Percentiles rank a stretch among this genome's conserved stretches.
These are phyloP conservation scores for Didymella pomorum DNA, from an alignment of 2,329 filamentous ascomycete genomes.

Conservation along the genomic window DNA sequence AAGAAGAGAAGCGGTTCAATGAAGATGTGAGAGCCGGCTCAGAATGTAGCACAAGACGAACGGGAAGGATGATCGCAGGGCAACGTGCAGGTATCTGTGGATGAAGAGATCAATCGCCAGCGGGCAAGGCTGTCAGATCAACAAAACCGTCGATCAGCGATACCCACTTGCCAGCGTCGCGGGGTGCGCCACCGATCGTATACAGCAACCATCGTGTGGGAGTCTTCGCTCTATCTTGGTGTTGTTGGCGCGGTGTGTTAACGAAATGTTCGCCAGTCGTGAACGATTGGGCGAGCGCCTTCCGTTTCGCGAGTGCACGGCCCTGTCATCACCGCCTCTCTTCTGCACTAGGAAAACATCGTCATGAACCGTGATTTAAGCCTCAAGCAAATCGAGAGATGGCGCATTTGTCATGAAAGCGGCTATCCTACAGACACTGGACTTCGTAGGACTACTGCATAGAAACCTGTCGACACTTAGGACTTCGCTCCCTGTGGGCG, in stretches of 20 bases:
- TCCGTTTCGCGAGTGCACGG: background rate
- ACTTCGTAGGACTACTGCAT: too few species aligned
- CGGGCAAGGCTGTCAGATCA: constrained; percentile 6
- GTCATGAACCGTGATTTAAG: background rate
- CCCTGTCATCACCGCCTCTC: background rate
- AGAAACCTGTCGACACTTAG: too few species aligned
- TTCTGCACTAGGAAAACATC: background rate
- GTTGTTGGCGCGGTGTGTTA: constrained; percentile 18
- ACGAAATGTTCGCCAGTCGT: background rate
- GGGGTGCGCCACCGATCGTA: background rate
- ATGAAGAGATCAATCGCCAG: background rate
- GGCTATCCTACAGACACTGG: too few species aligned
- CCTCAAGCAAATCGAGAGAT: too few species aligned
- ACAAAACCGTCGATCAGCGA: constrained; percentile 5
- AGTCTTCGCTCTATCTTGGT: constrained; percentile 5
- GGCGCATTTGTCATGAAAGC: too few species aligned
- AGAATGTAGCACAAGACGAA: background rate
- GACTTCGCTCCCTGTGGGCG: too few species aligned
- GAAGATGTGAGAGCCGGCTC: constrained; percentile 9
- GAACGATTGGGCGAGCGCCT: constrained; percentile 9
- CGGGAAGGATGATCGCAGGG: background rate
- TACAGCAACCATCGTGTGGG: constrained; percentile 5
- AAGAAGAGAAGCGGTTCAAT: background rate
- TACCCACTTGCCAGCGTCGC: constrained; percentile 5
- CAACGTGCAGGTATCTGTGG: background rate